Conservation (phyloP, 2,329 filamentous ascomycete species). For the Fusarium nisikadoi region DNA sequence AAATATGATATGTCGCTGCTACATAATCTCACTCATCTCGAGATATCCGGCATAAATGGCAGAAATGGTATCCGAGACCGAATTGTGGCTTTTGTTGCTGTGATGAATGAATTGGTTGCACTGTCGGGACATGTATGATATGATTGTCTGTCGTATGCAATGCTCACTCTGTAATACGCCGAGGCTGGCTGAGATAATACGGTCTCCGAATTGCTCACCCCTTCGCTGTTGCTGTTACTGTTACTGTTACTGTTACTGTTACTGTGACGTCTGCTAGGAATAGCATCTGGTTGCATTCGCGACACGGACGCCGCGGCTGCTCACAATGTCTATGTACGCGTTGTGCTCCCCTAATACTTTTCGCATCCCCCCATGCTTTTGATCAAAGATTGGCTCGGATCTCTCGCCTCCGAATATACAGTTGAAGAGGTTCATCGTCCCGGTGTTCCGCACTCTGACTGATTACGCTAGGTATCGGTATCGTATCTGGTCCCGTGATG, state of each 20-base stretch:
- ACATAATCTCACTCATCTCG: constrained; percentile 9
- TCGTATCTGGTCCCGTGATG: constrained; percentile 21
- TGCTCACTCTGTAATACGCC: neutral
- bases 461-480: neutral
- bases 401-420: constrained; percentile 10
- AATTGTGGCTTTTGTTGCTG: constrained; percentile 12
- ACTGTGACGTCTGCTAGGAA: constrained; percentile 22
- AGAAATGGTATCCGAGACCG: constrained; percentile 14
- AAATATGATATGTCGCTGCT: constrained; percentile 2
- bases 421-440: neutral
- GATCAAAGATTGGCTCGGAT: constrained; percentile 27
- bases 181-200: constrained; percentile 13
- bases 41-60: neutral
- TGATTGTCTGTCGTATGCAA: neutral
- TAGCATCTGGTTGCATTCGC: constrained; percentile 28
- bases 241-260: neutral
- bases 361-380: neutral
- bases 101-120: constrained; percentile 3
- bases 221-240: neutral
- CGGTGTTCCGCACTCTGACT: neutral
- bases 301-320: constrained; percentile 13
- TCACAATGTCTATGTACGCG: neutral
- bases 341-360: constrained; percentile 10
- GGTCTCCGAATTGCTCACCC: neutral
- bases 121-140: constrained; percentile 7